Evolutionary conservation across 1,139 yeast species (phyloP), one percentile per base, ranked within the genome.

Genomic region (Blastobotrys ciferrii): DNA sequence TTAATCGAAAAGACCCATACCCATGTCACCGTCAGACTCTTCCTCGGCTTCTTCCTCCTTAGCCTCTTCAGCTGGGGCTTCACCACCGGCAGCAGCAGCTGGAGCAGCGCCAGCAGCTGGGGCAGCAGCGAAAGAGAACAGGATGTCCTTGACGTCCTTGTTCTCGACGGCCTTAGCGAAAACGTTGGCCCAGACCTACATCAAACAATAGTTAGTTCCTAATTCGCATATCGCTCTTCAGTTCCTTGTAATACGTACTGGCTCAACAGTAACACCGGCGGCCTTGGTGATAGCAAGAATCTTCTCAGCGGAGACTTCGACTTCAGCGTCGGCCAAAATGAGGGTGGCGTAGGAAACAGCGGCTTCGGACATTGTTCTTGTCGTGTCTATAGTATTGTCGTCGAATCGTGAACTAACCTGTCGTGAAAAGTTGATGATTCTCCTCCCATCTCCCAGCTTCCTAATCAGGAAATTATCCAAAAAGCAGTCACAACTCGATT

Each of bases 91-190:
- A 62, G 76, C 79, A 59, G 76, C 78, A 60, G 77, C 76, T 62
- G 76, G 77, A 60, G 76, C 77, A 60, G 76, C 76, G 58, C 79
- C 75, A 58, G 80, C 78, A 57, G 83, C 75, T 64, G 83, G 79
- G 62, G 86, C 76, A 65, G 84, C 81, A 65, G 80, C 82, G 61
- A 80, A 74, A 67, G 87, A 82, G 76, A 87, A 80, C 72, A 87
- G 80, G 72, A 88, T 79, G 69, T 87, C 91, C 83, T 91, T 91
- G 73, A 92, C 78, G 82, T 91, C 82, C 81, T 87, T 87, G 74
- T 97, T 97, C 76, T 85, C 95, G 70, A 92, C 82, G 72, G 98
- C 98, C 81, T 87, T 86, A 69, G 98, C 94, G 80, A 78, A 92
- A 69, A 87, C 82, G 69, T 87, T 89, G 70, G 96, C 87, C 97